Conservation (phyloP, 257 asterid genomes). For the Handroanthus guayacan region DNA sequence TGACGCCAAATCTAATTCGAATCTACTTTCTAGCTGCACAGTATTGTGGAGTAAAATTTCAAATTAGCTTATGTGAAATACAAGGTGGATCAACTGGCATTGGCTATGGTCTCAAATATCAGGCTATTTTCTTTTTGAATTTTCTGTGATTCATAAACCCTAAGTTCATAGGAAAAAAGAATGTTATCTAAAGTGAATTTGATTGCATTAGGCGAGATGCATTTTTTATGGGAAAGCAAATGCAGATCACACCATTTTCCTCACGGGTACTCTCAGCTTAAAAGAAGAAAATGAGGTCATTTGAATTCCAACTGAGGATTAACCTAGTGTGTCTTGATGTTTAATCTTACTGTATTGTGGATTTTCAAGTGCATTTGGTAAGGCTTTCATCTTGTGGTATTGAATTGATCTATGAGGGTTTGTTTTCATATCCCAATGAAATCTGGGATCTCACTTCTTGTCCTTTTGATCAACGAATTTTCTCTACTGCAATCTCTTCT, state of each 20-base stretch:
- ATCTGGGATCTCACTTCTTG: slow-evolving; percentile 97
- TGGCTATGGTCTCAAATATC: slow-evolving; percentile 96
- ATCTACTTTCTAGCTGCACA: slow-evolving; percentile 17
- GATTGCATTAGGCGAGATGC: slow-evolving; percentile 81
- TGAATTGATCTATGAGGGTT: slow-evolving; percentile 92
- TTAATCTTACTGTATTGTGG: slow-evolving; percentile 34
- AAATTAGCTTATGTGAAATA: slow-evolving; percentile 47
- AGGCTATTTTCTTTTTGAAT: slow-evolving; percentile 52
- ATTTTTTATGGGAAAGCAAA: slow-evolving; percentile 97
- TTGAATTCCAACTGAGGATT: not conserved
- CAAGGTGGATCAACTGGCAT: slow-evolving; percentile 91
- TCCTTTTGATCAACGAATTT: slow-evolving; percentile 92
- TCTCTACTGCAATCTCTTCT: slow-evolving; percentile 89
- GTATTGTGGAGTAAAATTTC: not conserved
- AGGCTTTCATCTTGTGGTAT: slow-evolving; percentile 79
- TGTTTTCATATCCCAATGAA: slow-evolving; percentile 91
- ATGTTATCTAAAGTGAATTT: slow-evolving; percentile 20
- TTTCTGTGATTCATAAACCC: slow-evolving; percentile 18
- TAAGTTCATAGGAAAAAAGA: not conserved
- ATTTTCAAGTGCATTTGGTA: slow-evolving; percentile 83
- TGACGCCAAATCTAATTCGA: not conserved
- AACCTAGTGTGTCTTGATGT: slow-evolving; percentile 29
- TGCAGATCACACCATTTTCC: slow-evolving; percentile 94
- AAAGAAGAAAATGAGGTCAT: slow-evolving; percentile 96
- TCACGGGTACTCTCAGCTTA: slow-evolving; percentile 91